Conservation (phyloP, 345 rosid genomes). For the Eucalyptus leucophloia region DNA sequence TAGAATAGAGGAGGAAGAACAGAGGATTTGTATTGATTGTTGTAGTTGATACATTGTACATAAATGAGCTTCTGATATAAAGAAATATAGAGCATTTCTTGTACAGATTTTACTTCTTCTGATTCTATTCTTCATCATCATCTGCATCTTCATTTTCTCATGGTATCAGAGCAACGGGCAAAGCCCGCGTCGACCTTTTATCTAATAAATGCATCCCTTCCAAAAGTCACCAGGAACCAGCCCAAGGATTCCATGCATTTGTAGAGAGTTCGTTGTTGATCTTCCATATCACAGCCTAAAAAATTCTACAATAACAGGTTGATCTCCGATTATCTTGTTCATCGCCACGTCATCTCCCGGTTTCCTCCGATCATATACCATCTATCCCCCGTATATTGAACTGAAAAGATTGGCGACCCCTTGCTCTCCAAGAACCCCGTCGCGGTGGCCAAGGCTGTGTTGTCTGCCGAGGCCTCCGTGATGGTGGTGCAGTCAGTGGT, state of each 20-base stretch:
- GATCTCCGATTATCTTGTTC: neutral
- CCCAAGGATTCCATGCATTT: neutral
- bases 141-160: no score
- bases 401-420: neutral
- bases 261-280: neutral
- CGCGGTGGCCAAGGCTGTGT: slow-evolving; percentile 2
- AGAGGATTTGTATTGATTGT: no score
- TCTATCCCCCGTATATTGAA: neutral
- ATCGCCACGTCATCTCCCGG: neutral
- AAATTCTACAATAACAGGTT: neutral
- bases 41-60: no score
- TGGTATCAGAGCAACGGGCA: no score
- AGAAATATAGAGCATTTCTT: no score
- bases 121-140: no score
- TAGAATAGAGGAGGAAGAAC: no score
- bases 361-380: neutral
- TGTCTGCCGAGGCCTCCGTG: slow-evolving; percentile 11
- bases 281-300: neutral
- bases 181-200: no score
- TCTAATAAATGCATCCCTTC: no score
- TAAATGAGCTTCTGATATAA: no score
- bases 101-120: no score
- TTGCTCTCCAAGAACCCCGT: neutral
- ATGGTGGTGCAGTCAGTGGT: slow-evolving; percentile 34
- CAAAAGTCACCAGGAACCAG: neutral